phyloP scores from a whole-genome alignment of 805 yeast genomes.

The Ogataea parapolymorpha region DNA sequence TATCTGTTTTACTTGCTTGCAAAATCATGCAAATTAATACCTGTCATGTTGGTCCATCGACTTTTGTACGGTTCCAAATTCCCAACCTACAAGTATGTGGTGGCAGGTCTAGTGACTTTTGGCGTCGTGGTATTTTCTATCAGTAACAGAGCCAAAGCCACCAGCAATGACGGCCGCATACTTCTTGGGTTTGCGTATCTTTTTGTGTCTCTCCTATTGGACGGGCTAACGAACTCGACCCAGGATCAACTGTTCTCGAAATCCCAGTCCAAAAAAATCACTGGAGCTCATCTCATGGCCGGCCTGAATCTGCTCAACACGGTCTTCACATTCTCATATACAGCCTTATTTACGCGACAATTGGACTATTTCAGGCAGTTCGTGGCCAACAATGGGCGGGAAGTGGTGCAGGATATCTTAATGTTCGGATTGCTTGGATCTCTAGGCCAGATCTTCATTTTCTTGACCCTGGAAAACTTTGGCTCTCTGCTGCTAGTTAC shows the following conservation, averaged over 20 bases:
- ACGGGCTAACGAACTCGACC: constrained; percentile 90
- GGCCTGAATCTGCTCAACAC: constrained; percentile 48
- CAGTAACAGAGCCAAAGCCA: constrained; percentile 24
- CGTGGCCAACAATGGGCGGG: constrained; percentile 45
- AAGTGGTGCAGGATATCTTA: constrained; percentile 55
- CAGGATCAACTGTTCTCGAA: constrained; percentile 78
- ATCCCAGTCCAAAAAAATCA: constrained; percentile 39
- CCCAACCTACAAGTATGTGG: constrained; percentile 71
- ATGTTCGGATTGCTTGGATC: constrained; percentile 79
- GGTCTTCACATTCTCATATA: constrained; percentile 48
- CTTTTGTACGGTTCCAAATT: constrained; percentile 65
- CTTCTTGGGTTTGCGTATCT: constrained; percentile 60
- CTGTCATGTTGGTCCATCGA: constrained; percentile 86
- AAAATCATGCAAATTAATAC: constrained; percentile 89
- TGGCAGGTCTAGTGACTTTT: constrained; percentile 71
- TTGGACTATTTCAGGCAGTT: constrained; percentile 47
- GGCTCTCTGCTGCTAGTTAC: constrained; percentile 85
- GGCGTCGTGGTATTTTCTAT: constrained; percentile 81
- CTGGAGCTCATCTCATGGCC: constrained; percentile 89
- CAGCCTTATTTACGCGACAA: constrained; percentile 47
- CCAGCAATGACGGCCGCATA: constrained; percentile 40
- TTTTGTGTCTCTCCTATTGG: constrained; percentile 64
- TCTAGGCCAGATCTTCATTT: constrained; percentile 91
- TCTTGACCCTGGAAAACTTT: constrained; percentile 75
- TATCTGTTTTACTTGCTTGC: constrained; percentile 82